Base-by-base conservation (phyloP, 768 basidiomycete genomes). In the Leccinum boreale region DNA sequence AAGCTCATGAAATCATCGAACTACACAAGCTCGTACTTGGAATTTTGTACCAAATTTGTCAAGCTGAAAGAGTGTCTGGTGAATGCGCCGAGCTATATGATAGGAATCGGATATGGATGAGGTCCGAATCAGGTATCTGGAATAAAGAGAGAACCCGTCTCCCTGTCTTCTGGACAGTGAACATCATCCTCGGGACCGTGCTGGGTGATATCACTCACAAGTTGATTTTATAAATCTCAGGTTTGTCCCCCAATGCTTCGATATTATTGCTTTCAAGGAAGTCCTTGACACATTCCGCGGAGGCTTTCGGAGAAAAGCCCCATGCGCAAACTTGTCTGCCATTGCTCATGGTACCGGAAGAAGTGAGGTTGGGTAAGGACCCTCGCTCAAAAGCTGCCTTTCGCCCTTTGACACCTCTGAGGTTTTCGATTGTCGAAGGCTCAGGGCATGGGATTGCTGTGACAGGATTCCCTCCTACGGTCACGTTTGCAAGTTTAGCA, bases 61-160 rank as follows among this genome's bases (percentile, higher is more conserved):
- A 26, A 74, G 73, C 9, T 71, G 70, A 58, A 74, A 82, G 35
- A 74, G 71, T 1, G 81, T 84, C 77, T 84, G 79, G 67, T 93
- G 88, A 47, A 86, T 58, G 36, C 75, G 70, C 51, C 87, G 83
- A 19, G 85, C 85, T 24, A 92, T 71, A 53, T 81, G 82, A 63
- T 89, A 82, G 1, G 91, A 91, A 65, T 92, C 87, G 9, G 87
- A 78, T 17, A 77, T 72, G 0, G 83, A 82, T 3, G 73, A 68
- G 53, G 87, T 70, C 33, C 81, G 82, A 26, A 92, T 75, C 10
- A 85, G 61, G 61, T 81, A 83, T 49, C 82, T 80, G 24, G 85
- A 78, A 61, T 73, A 75, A 56, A 81, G 46, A 6, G 78, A 73
- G 62, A 81, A 84, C 36, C 71, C 65, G 21, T 63, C 64, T 19